Percentiles rank a stretch among this genome's conserved stretches.
Evolutionary conservation across 1,139 yeast species (phyloP).

Genomic region (Pichia sp.): DNA sequence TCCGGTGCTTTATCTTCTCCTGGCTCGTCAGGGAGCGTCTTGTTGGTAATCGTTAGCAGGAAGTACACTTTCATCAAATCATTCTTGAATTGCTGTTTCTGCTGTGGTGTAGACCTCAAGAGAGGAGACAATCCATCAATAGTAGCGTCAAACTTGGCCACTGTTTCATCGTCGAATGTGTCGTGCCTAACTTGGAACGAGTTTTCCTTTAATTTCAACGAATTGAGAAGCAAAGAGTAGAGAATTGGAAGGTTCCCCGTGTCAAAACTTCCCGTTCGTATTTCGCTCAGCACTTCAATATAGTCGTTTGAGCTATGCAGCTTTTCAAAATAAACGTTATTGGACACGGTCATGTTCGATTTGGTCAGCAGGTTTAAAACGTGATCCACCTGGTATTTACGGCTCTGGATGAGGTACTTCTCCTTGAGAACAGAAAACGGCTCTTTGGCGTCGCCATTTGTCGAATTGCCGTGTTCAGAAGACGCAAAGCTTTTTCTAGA

Average conservation of each 20-base stretch:
- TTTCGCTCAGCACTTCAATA: slow-evolving; percentile 25
- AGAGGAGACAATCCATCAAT: slow-evolving; percentile 9
- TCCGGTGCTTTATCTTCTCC: background rate
- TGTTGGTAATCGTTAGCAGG: background rate
- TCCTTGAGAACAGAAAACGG: background rate
- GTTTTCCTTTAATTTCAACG: slow-evolving; percentile 18
- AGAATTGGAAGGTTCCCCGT: slow-evolving; percentile 19
- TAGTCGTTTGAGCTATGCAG: slow-evolving; percentile 21
- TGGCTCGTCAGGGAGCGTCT: background rate
- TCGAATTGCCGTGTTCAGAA: background rate
- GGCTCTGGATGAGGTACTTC: slow-evolving; percentile 14
- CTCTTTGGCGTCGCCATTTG: slow-evolving; percentile 2
- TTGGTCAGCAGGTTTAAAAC: slow-evolving; percentile 12
- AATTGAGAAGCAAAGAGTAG: slow-evolving; percentile 20
- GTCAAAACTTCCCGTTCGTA: slow-evolving; percentile 19
- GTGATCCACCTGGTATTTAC: slow-evolving; percentile 18
- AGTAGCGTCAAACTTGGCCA: slow-evolving; percentile 2
- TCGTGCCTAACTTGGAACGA: background rate
- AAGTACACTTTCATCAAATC: slow-evolving; percentile 16
- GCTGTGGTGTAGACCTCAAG: slow-evolving; percentile 8
- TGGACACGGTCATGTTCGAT: slow-evolving; percentile 14
- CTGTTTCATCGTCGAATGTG: background rate
- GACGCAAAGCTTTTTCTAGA: background rate
- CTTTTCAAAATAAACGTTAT: slow-evolving; percentile 20
- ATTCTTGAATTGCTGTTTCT: slow-evolving; percentile 8